Evolutionary conservation across 768 basidiomycete species (phyloP).

Genomic region (Heimioporus sp.): DNA sequence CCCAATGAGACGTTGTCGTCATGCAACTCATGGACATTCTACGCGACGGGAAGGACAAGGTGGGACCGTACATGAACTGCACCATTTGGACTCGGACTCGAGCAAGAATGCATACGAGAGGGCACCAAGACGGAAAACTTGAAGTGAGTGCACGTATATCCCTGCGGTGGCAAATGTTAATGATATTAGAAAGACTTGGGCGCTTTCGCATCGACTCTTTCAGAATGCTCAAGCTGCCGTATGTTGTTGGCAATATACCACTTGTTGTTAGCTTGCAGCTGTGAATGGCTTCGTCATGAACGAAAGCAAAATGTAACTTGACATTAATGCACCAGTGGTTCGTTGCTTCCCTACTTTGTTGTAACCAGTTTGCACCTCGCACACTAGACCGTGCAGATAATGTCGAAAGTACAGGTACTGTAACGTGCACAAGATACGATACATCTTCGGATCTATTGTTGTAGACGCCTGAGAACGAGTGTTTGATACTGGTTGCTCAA

Average conservation of each 20-base stretch:
- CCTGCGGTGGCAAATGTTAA: neutral
- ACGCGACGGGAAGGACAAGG: conserved; percentile 7
- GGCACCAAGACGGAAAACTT: conserved; percentile 26
- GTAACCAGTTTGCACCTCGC: neutral
- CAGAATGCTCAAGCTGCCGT: neutral
- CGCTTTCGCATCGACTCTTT: neutral
- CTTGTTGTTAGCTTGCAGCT: neutral
- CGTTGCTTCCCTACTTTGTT: neutral
- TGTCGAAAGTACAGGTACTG: too few species aligned
- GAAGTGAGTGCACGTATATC: conserved; percentile 1
- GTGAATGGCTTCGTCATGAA: neutral
- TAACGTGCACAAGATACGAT: too few species aligned
- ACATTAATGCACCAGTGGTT: neutral
- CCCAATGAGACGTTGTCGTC: conserved; percentile 4
- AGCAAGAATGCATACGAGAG: conserved; percentile 54
- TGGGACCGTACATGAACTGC: conserved; percentile 16
- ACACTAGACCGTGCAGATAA: neutral
- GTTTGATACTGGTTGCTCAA: too few species aligned
- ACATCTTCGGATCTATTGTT: too few species aligned
- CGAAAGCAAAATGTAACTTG: neutral
- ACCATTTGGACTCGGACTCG: conserved; percentile 13
- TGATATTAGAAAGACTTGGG: neutral
- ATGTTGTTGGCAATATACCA: neutral
- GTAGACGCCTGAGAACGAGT: too few species aligned
- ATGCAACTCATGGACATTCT: neutral